A percentile compares a stretch with the other conserved stretches of the same genome.
Conservation (phyloP, 345 rosid species). For the Eucalyptus erythrocorys region DNA sequence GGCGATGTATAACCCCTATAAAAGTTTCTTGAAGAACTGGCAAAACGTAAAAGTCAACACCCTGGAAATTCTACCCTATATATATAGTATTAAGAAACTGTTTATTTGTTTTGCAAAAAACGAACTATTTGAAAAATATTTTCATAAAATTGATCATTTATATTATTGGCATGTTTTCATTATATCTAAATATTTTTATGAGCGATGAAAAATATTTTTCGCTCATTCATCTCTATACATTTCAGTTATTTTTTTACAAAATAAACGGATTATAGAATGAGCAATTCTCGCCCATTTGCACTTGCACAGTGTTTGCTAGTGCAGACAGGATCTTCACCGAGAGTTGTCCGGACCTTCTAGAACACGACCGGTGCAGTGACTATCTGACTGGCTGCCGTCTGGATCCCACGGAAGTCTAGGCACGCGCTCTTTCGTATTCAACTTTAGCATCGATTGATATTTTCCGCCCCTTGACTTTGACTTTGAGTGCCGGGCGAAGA, state of each 20-base stretch:
- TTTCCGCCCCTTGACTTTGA: not conserved
- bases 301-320: not conserved
- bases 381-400: no score
- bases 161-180: not conserved
- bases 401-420: not conserved
- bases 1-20: not conserved
- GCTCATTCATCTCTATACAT: accelerated
- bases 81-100: no score
- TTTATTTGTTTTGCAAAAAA: not conserved
- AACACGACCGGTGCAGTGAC: not conserved
- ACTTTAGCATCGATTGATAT: not conserved
- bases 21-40: not conserved
- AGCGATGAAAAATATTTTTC: not conserved
- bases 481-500: not conserved
- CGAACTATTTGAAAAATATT: accelerated
- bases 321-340: not conserved
- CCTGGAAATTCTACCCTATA: not conserved
- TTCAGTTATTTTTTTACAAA: not conserved
- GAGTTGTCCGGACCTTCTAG: not conserved
- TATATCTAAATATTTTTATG: not conserved
- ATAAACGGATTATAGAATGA: not conserved
- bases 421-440: not conserved
- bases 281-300: not conserved
- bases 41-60: not conserved
- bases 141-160: not conserved